Percentiles rank a stretch among this genome's conserved stretches.
phyloP scores from a whole-genome alignment of 2,329 filamentous ascomycete species.

The Chaetomium sp. region DNA sequence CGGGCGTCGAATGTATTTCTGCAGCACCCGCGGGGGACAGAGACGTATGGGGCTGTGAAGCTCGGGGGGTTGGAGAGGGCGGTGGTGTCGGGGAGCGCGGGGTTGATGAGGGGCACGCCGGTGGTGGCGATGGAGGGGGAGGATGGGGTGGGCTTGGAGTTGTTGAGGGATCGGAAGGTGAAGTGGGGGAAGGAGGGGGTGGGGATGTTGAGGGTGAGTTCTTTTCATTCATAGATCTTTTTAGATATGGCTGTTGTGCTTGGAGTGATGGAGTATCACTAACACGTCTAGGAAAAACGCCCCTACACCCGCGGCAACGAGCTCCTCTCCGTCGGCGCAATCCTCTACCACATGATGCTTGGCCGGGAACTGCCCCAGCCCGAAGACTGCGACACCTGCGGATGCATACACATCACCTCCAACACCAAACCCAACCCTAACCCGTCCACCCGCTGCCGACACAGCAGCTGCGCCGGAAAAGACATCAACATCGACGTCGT shows the following conservation, averaged over 20 bases:
- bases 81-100: slow-evolving; percentile 34
- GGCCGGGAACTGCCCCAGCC: slow-evolving; percentile 25
- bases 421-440: not conserved
- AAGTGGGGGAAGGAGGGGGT: slow-evolving; percentile 7
- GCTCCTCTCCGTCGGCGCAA: slow-evolving; percentile 32
- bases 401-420: slow-evolving; percentile 20
- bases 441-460: slow-evolving; percentile 1
- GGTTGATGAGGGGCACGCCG: slow-evolving; percentile 5
- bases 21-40: slow-evolving; percentile 39
- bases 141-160: not conserved
- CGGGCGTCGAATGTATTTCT: slow-evolving; percentile 44
- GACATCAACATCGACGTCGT: slow-evolving; percentile 29
- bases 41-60: slow-evolving; percentile 49
- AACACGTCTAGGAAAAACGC: slow-evolving; percentile 20
- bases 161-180: slow-evolving; percentile 8
- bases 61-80: slow-evolving; percentile 42
- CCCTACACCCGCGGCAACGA: slow-evolving; percentile 34
- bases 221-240: too few relatives aligned
- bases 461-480: slow-evolving; percentile 15
- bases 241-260: too few relatives aligned
- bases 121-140: slow-evolving; percentile 23
- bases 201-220: slow-evolving; percentile 2
- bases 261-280: too few relatives aligned
- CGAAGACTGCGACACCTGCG: slow-evolving; percentile 26
- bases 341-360: slow-evolving; percentile 39